These are phyloP conservation scores for Cytidiella melzeri DNA, from an alignment of 768 basidiomycete species.

Conservation along the genomic window DNA sequence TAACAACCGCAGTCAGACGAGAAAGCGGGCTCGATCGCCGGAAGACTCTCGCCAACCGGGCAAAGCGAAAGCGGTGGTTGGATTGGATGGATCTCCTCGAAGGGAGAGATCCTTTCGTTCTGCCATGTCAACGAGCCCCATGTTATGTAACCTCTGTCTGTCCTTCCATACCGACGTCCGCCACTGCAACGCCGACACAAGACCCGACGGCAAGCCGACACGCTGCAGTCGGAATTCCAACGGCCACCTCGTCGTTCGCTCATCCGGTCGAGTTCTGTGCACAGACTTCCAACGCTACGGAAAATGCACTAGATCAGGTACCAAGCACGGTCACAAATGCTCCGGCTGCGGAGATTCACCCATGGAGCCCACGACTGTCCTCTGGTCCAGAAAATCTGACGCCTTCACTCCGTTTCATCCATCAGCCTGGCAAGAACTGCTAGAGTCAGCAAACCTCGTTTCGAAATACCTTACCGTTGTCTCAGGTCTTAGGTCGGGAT, in stretches of 20 bases:
- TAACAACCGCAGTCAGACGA: too few species aligned
- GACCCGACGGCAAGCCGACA: too few species aligned
- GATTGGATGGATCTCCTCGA: too few species aligned
- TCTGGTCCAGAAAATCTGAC: constrained; percentile 24
- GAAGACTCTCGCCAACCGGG: too few species aligned
- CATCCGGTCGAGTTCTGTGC: constrained; percentile 25
- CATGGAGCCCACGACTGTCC: constrained; percentile 38
- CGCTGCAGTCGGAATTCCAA: constrained; percentile 10
- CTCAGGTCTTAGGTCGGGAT: constrained; percentile 24
- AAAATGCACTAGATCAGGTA: constrained; percentile 22
- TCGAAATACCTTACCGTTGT: constrained; percentile 24
- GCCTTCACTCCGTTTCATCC: constrained; percentile 28
- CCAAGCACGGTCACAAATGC: constrained; percentile 31
- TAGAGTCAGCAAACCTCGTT: constrained; percentile 16
- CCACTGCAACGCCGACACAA: too few species aligned
- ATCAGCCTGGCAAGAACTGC: constrained; percentile 24
- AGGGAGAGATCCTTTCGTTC: too few species aligned
- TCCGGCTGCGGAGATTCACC: constrained; percentile 32
- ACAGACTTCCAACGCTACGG: constrained; percentile 26
- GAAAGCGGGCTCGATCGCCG: too few species aligned
- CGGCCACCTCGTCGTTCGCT: constrained; percentile 18
- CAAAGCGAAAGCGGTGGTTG: too few species aligned
- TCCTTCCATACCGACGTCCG: too few species aligned
- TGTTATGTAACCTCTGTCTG: too few species aligned
- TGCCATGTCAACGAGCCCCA: too few species aligned